Evolutionary conservation across 441 rosid genomes (phyloP).

Genomic region (Raphanus hybrid): DNA sequence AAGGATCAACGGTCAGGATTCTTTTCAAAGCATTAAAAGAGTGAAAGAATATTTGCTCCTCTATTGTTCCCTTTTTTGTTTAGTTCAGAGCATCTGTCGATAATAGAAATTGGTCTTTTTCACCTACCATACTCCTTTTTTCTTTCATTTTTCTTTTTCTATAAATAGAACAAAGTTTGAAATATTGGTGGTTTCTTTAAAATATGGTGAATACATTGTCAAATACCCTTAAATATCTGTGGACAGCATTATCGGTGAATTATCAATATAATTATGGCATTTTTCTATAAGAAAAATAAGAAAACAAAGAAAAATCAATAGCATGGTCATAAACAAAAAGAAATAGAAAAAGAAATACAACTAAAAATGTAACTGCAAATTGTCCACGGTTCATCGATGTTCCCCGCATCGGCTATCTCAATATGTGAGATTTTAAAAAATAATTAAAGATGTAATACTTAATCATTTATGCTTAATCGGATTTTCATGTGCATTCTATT

Average conservation of each 20-base stretch:
- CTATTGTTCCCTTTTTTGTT: constrained; percentile 11
- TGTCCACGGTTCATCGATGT: too few relatives aligned
- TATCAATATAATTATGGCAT: neutral
- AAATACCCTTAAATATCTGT: neutral
- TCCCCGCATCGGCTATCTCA: too few relatives aligned
- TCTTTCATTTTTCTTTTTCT: constrained; percentile 1
- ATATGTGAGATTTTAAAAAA: too few relatives aligned
- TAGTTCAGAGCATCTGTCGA: constrained; percentile 29
- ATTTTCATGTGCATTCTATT: too few relatives aligned
- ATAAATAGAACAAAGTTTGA: constrained; percentile 1
- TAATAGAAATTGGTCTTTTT: constrained; percentile 23
- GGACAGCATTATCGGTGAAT: neutral
- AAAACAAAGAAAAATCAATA: neutral
- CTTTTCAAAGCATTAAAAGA: constrained; percentile 15
- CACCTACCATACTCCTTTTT: neutral
- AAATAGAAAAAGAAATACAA: too few relatives aligned
- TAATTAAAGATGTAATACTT: too few relatives aligned
- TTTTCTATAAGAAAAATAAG: neutral
- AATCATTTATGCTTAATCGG: too few relatives aligned
- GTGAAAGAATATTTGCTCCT: constrained; percentile 39
- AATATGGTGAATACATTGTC: neutral
- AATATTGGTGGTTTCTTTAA: constrained; percentile 1
- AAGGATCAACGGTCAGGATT: constrained; percentile 37
- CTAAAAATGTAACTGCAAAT: too few relatives aligned
- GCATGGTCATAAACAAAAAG: neutral